Conservation (phyloP, 2,329 filamentous ascomycete species). For the Ramularia collo-cygni region DNA sequence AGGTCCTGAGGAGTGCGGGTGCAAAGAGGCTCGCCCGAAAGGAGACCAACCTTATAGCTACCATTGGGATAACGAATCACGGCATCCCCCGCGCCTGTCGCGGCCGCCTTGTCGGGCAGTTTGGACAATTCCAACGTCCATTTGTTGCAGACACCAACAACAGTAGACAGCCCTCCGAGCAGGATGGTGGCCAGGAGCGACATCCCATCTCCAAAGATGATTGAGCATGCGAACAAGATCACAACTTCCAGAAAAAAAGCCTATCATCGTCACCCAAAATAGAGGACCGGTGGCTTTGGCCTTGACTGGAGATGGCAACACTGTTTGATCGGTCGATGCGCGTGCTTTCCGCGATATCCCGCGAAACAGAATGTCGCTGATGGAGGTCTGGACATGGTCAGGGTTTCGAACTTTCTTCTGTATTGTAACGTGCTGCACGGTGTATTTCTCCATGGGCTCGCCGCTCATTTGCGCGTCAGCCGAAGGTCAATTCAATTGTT, state of each 20-base stretch:
- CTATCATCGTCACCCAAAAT: slow-evolving; percentile 39
- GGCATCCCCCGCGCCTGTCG: slow-evolving; percentile 36
- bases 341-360: slow-evolving; percentile 27
- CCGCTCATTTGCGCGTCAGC: slow-evolving; percentile 8
- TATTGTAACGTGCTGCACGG: slow-evolving; percentile 26
- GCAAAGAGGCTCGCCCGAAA: no score
- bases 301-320: slow-evolving; percentile 29
- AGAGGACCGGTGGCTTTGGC: slow-evolving; percentile 42
- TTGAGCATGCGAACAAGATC: slow-evolving; percentile 39
- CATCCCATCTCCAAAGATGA: slow-evolving; percentile 43
- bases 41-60: slow-evolving; percentile 40
- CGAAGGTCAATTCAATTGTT: no score
- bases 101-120: slow-evolving; percentile 31
- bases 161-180: slow-evolving; percentile 43
- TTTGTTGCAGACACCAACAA: slow-evolving; percentile 45
- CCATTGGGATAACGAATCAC: slow-evolving; percentile 48
- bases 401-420: slow-evolving; percentile 8
- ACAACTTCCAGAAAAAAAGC: slow-evolving; percentile 38
- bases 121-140: slow-evolving; percentile 41
- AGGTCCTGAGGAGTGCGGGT: no score
- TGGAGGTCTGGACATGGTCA: neutral
- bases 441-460: slow-evolving; percentile 15
- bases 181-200: slow-evolving; percentile 43
- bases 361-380: slow-evolving; percentile 31
- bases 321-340: neutral